phyloP scores from a whole-genome alignment of 169 alveolate species.

The Eimeria falciformis region DNA sequence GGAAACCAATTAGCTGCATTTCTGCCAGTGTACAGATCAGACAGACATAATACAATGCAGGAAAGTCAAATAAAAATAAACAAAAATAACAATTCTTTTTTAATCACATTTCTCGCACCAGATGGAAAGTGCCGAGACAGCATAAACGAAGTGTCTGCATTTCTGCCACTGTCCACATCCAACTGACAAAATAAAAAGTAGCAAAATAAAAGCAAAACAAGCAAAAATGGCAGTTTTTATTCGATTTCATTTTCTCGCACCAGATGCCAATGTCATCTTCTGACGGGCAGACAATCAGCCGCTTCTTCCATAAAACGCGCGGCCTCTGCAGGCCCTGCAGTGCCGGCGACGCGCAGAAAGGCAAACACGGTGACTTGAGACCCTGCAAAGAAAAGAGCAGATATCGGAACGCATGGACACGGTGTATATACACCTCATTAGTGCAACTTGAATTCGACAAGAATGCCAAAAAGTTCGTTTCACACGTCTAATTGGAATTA shows the following conservation, averaged over 20 bases:
- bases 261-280: conserved; percentile 30
- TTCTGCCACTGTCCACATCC: too few species aligned
- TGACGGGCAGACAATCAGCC: conserved; percentile 55
- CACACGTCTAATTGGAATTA: neutral
- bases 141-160: neutral
- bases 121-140: neutral
- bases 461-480: too few species aligned
- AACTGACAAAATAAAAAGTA: too few species aligned
- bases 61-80: too few species aligned
- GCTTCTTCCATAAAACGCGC: conserved; percentile 35
- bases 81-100: too few species aligned
- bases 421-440: neutral
- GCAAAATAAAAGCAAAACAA: too few species aligned
- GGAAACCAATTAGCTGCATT: too few species aligned
- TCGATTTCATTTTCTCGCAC: neutral
- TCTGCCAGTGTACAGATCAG: too few species aligned
- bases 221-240: neutral
- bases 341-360: conserved; percentile 52
- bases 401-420: neutral
- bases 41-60: too few species aligned
- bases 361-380: conserved; percentile 46
- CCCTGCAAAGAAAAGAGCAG: conserved; percentile 6
- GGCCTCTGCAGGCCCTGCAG: conserved; percentile 65
- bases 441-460: too few species aligned
- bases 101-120: conserved; percentile 1